These are phyloP conservation scores for Mycena albidolilacea DNA, from an alignment of 768 basidiomycete genomes.

Conservation along the genomic window DNA sequence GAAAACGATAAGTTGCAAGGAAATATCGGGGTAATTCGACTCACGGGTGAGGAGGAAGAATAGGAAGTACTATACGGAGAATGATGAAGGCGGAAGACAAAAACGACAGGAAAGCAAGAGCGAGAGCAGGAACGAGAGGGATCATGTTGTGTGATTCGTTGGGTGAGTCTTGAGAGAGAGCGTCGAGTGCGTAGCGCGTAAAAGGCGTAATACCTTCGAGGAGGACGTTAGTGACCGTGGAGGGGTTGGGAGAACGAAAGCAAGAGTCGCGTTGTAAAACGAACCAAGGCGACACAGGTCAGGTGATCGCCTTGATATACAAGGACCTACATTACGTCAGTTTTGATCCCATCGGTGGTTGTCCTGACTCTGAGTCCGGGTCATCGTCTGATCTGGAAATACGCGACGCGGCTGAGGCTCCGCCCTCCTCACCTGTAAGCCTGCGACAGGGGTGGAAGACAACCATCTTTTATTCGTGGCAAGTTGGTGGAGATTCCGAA, in stretches of 20 bases:
- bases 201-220: conserved; percentile 61
- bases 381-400: no score
- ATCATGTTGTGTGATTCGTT: conserved; percentile 65
- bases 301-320: conserved; percentile 3
- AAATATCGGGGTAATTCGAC: not conserved
- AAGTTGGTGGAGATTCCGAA: no score
- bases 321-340: conserved; percentile 8
- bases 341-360: no score
- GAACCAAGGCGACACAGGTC: not conserved
- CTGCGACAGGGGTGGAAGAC: no score
- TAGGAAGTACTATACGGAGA: conserved; percentile 81
- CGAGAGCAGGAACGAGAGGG: conserved; percentile 76
- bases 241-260: conserved; percentile 47
- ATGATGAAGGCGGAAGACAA: conserved; percentile 81
- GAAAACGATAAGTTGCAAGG: not conserved
- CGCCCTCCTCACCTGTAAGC: no score
- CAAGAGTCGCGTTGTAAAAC: conserved; percentile 35
- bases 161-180: conserved; percentile 56
- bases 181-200: conserved; percentile 60
- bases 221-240: conserved; percentile 51
- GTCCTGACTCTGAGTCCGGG: no score
- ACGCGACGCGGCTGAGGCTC: no score
- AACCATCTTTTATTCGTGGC: no score
- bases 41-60: conserved; percentile 76
- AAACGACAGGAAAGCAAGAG: conserved; percentile 80